Base-by-base conservation (phyloP, 805 yeast genomes). In the Barnettozyma sp. region DNA sequence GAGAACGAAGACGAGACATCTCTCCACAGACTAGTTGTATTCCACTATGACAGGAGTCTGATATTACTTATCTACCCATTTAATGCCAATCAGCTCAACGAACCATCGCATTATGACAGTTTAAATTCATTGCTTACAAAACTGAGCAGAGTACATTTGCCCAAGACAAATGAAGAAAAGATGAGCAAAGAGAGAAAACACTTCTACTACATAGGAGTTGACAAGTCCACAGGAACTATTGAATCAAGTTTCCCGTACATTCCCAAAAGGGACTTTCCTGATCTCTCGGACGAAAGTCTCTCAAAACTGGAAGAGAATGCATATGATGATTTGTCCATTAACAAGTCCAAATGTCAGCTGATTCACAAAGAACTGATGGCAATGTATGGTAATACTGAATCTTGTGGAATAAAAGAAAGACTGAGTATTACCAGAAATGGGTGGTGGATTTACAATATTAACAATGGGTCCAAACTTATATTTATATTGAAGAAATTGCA, bases 391-490 rank as follows among this genome's bases (percentile, higher is more conserved):
- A 20, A 36, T 19, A 6, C 23, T 15, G 21, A 32, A 11, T 21
- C 15, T 4, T 18, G 6, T 21, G 28, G 25, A 4, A n/a, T 36
- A n/a, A 35, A 26, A 11, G 56, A 52, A 25, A 46, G 34, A 23
- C 35, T 52, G 9, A 38, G 34, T 16, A 37, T 46, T 6, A 41
- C 45, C 8, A 41, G 40, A 19, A 44, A 45, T 29, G 51, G 51
- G 2, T 52, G 56, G 56, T 52, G 55, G 54, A 35, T 47, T 6
- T 49, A 43, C 27, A 39, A 41, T 18, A 26, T 37, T 18, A 19
- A 25, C 5, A 32, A 34, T n/a, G 16, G 28, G 1, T 30, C 25
- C 1, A 36, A 36, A 6, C 33, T 31, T 3, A 38, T 48, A 6
- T 30, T 44, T 24, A 46, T 49, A 5, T 14, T 48, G 9, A 49